Conservation (phyloP, 164 flowering plant species). For the Aristolochia californica region DNA sequence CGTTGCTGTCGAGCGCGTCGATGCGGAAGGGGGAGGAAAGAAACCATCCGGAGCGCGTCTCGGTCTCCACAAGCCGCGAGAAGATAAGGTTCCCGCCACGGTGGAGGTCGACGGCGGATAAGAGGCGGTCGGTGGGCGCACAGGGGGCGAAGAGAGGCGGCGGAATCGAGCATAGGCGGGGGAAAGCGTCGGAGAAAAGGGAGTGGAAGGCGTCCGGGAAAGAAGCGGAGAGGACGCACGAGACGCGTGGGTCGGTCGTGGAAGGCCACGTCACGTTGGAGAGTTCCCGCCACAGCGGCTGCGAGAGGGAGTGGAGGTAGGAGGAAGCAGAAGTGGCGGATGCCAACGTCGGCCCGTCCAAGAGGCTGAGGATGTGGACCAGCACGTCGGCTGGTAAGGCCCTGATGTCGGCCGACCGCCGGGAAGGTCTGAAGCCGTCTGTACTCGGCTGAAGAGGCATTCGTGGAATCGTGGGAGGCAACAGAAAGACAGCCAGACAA, state of each 20-base stretch:
- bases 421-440: neutral
- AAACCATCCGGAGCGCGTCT: constrained; percentile 47
- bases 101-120: constrained; percentile 77
- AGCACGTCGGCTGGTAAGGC: constrained; percentile 43
- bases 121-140: constrained; percentile 15
- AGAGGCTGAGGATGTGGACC: constrained; percentile 53
- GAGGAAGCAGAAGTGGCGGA: constrained; percentile 44
- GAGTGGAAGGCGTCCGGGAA: constrained; percentile 56
- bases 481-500: no score
- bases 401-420: constrained; percentile 9
- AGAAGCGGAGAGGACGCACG: constrained; percentile 23
- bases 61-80: constrained; percentile 34
- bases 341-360: constrained; percentile 62
- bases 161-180: constrained; percentile 16
- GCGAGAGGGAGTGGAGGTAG: constrained; percentile 31
- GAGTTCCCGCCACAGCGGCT: constrained; percentile 45
- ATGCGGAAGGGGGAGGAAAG: constrained; percentile 41
- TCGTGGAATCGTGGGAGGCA: no score
- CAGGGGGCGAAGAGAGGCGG: neutral
- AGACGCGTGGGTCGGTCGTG: constrained; percentile 25
- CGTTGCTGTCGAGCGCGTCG: constrained; percentile 48
- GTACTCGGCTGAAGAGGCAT: neutral
- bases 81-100: constrained; percentile 28
- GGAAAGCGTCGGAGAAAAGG: constrained; percentile 61
- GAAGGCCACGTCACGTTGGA: constrained; percentile 67